Percentiles rank a stretch among this genome's conserved stretches.
phyloP scores from a whole-genome alignment of 2,329 filamentous ascomycete genomes.

The Diplodia intermedia region DNA sequence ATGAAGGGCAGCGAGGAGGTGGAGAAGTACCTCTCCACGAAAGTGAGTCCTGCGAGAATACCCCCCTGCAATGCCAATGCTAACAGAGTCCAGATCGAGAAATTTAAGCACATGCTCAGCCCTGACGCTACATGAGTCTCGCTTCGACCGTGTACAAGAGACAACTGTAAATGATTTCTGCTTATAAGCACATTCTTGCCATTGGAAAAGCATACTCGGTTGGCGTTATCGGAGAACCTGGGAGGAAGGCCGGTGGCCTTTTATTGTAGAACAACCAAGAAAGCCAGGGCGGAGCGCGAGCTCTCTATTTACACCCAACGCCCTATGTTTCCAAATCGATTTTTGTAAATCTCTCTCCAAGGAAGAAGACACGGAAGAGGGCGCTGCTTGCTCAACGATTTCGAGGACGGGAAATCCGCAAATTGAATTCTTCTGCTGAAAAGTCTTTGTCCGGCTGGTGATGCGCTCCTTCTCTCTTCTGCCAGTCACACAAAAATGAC shows the following conservation, averaged over 20 bases:
- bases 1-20: constrained; percentile 83
- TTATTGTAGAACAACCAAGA: constrained; percentile 21
- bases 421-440: constrained; percentile 9
- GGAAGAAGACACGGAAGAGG: neutral
- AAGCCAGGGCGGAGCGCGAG: constrained; percentile 14
- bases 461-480: neutral
- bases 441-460: constrained; percentile 24
- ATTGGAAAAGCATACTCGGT: constrained; percentile 10
- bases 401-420: constrained; percentile 5
- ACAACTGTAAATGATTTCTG: constrained; percentile 15
- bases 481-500: constrained; percentile 3
- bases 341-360: neutral
- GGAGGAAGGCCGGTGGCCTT: constrained; percentile 15
- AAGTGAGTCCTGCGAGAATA: constrained; percentile 64
- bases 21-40: constrained; percentile 91
- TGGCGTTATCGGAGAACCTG: constrained; percentile 21
- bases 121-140: constrained; percentile 26
- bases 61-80: neutral
- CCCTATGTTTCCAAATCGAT: neutral
- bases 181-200: constrained; percentile 13
- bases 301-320: neutral
- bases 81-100: constrained; percentile 54
- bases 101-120: constrained; percentile 61
- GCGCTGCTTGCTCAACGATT: neutral
- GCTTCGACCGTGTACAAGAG: neutral